Percentiles rank a stretch among this genome's conserved stretches.
Conservation (phyloP, 139 green algal species). For the Coelastrella sp. region DNA sequence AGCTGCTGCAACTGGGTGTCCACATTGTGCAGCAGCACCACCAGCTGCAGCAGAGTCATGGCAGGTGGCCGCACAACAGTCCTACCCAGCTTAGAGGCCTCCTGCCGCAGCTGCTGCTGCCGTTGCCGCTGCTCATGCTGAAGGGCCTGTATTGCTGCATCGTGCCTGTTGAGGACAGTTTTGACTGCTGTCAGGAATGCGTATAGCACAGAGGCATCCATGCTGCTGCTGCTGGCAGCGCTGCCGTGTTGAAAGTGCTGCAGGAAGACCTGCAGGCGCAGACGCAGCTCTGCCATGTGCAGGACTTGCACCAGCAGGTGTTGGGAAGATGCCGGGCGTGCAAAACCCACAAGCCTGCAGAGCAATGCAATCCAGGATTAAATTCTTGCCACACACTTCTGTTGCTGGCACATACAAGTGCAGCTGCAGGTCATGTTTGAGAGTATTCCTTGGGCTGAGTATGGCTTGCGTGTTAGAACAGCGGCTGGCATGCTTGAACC, state of each 20-base stretch:
- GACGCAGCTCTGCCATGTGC: constrained; percentile 26
- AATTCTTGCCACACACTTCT: no score
- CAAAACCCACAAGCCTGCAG: not conserved
- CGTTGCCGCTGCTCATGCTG: not conserved
- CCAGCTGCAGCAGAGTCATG: constrained; percentile 27
- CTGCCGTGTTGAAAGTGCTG: constrained; percentile 30
- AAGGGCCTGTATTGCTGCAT: constrained; percentile 19
- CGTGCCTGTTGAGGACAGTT: constrained; percentile 14
- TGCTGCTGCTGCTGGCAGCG: not conserved
- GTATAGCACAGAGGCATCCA: not conserved
- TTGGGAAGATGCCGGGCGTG: not conserved
- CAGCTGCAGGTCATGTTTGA: no score
- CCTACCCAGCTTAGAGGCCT: not conserved
- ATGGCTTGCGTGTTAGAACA: no score
- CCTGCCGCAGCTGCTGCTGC: not conserved
- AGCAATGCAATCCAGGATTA: no score
- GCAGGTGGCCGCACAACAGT: not conserved
- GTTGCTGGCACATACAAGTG: no score
- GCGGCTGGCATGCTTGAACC: no score
- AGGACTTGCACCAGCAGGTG: constrained; percentile 4
- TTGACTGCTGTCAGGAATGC: constrained; percentile 8
- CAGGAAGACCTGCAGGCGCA: constrained; percentile 25
- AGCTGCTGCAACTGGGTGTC: constrained; percentile 31
- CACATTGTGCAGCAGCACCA: not conserved
- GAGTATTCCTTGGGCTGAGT: no score